Percentiles rank a stretch among this genome's conserved stretches.
Conservation (phyloP, 228 moss, liverwort and hornwort species). For the Sphagnum fallax region DNA sequence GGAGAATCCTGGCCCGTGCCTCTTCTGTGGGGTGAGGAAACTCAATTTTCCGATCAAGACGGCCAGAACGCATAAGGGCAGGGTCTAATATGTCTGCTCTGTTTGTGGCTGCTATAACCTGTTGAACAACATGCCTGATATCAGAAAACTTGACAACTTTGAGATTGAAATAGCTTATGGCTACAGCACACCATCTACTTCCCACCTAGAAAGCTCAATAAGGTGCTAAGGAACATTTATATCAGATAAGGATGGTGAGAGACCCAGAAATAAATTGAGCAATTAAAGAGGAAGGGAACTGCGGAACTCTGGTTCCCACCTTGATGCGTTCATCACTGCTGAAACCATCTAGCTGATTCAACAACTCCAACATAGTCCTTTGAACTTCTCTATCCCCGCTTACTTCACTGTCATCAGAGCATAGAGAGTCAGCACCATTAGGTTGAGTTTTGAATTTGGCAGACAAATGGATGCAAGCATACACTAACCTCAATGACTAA, state of each 20-base stretch:
- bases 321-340: constrained; percentile 97
- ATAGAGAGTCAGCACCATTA: background rate
- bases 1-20: constrained; percentile 87
- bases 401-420: constrained; percentile 58
- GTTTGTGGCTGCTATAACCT: constrained; percentile 98
- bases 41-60: constrained; percentile 96
- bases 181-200: no score
- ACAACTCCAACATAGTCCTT: constrained; percentile 96
- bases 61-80: constrained; percentile 88
- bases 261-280: no score
- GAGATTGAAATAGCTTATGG: no score
- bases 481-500: no score
- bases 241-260: no score
- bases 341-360: constrained; percentile 97
- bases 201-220: no score
- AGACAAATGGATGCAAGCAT: no score
- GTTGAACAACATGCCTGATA: constrained; percentile 5
- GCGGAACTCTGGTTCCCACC: constrained; percentile 12
- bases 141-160: background rate
- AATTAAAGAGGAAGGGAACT: no score
- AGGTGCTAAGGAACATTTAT: no score
- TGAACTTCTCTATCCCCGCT: constrained; percentile 99
- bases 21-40: constrained; percentile 96
- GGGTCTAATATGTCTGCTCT: constrained; percentile 97
- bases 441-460: background rate